A percentile compares a stretch with the other conserved stretches of the same genome.
Evolutionary conservation across 805 yeast genomes (phyloP).

Genomic region (Lachancea dasiensis): DNA sequence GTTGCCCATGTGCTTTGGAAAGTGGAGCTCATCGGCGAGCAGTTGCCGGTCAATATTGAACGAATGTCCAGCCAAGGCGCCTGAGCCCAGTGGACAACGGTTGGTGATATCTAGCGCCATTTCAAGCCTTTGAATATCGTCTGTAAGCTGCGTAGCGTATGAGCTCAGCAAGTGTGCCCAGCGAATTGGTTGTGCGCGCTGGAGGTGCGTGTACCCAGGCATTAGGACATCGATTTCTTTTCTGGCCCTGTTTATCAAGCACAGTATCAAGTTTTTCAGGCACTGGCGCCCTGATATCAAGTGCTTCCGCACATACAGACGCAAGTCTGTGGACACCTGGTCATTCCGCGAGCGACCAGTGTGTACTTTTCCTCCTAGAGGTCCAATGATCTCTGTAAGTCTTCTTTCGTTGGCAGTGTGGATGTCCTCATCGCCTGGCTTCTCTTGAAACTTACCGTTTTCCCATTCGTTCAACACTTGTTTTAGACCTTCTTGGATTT

Average conservation of each 20-base stretch:
- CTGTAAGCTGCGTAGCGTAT: slow-evolving; percentile 90
- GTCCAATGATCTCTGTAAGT: slow-evolving; percentile 89
- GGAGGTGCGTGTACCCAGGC: slow-evolving; percentile 99
- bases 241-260: slow-evolving; percentile 56
- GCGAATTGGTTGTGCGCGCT: slow-evolving; percentile 98
- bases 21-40: slow-evolving; percentile 74
- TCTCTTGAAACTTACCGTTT: slow-evolving; percentile 45
- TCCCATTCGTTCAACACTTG: slow-evolving; percentile 78
- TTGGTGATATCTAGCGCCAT: slow-evolving; percentile 80
- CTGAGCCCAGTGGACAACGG: slow-evolving; percentile 88
- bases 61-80: slow-evolving; percentile 99
- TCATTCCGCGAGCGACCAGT: slow-evolving; percentile 99
- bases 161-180: slow-evolving; percentile 97
- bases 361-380: slow-evolving; percentile 95
- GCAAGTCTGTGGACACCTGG: slow-evolving; percentile 97
- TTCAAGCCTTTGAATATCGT: slow-evolving; percentile 78
- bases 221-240: slow-evolving; percentile 83
- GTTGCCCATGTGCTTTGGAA: slow-evolving; percentile 84
- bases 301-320: slow-evolving; percentile 82
- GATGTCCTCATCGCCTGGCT: slow-evolving; percentile 77
- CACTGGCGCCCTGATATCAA: slow-evolving; percentile 50
- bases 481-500: slow-evolving; percentile 79
- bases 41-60: slow-evolving; percentile 96
- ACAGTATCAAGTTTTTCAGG: slow-evolving; percentile 50
- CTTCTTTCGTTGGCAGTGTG: slow-evolving; percentile 99